Base-by-base conservation (phyloP, 176 grass and related monocot species). In the Bothriochloa decipiens region DNA sequence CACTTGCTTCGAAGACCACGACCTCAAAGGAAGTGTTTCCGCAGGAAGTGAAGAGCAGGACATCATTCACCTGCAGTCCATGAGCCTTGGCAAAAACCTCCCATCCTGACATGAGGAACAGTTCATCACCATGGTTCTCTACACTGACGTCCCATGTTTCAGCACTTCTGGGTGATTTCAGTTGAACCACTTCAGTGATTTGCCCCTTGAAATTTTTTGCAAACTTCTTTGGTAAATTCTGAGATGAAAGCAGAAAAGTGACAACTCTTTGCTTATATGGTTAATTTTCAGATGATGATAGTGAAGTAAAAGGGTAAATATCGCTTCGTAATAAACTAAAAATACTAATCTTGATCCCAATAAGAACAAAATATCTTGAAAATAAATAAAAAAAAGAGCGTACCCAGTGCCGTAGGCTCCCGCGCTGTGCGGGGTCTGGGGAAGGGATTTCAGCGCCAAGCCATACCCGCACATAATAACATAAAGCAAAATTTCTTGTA, bases 71-170 rank as follows among this genome's bases (percentile, higher is more conserved):
- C 71, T 80, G 72, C 83, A 90, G 3, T 8, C 75, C 40, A 69
- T 90, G 82, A 72, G 73, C 87, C 83, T 87, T 81, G 62, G 7
- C 87, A 83, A 94, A 94, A 79, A 86, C 78, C 47, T 55, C 80
- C 90, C 90, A 94, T 23, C 84, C 92, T 9, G 77, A 84, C 32
- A 1, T 36, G 55, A 94, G 32, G 72, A 63, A 22, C 7, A 89
- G 7, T 22, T 50, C 86, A 39, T 67, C 57, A 3, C 11, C 77
- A 80, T 35, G 62, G 39, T 76, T 90, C 27, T 3, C 37, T 8
- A 86, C 16, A 33, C 61, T 17, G 37, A 88, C 4, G 9, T 15
- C 26, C 90, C 90, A 94, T 50, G 68, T 86, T 18, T 90, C 40
- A 25, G 58, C n/a, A 6, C 90, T 65, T 4, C 78, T 86, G 14